Evolutionary conservation across 495 filamentous ascomycete species (phyloP), one percentile per base, ranked within the genome.

Genomic region (Aspergillus sclerotioniger): DNA sequence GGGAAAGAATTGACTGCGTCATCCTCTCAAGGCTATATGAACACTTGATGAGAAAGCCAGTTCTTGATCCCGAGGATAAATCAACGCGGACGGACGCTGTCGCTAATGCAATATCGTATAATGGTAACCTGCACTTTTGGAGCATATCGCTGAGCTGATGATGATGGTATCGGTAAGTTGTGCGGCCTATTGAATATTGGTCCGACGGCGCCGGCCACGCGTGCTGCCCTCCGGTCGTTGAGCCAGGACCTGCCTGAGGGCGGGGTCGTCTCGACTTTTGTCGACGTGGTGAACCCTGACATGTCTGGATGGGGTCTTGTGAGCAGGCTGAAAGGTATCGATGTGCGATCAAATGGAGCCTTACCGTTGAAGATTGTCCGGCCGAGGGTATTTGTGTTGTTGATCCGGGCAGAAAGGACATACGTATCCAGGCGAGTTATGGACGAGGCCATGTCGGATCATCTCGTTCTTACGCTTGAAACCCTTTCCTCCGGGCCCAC

Each of bases 381-480:
- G 95, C 62, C 95, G 82, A 17, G 95, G 94, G 70, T 98, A 98
- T 69, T 90, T 93, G 70, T 98, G 95, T 73, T 98, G 93, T 61
- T 91, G 81, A 71, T 98, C 92, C 3, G 91, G 89, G 70, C 94
- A 98, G 69, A 97, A 98, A 2, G 94, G 94, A 72, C 95, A 98
- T 33, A 97, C 87, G 70, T 98, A 98, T 60, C 95, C 94, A 10
- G 94, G 94, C 8, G 91, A 96, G 56, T 91, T 87, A 65, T 98
- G 94, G 2, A 98, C 94, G 1, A 98, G 80, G 4, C 93, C 92
- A 75, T 98, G 94, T 17, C 94, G 83, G 58, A 98, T 96, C 95
- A 98, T 98, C 75, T 98, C 95, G 63, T 98, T 98, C 72, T 98
- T 98, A 41, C 95, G 85, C 71, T 98, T 98, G 80, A 98, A 98